phyloP scores from a whole-genome alignment of 768 basidiomycete genomes.

The Strobilomyces dryophilus region DNA sequence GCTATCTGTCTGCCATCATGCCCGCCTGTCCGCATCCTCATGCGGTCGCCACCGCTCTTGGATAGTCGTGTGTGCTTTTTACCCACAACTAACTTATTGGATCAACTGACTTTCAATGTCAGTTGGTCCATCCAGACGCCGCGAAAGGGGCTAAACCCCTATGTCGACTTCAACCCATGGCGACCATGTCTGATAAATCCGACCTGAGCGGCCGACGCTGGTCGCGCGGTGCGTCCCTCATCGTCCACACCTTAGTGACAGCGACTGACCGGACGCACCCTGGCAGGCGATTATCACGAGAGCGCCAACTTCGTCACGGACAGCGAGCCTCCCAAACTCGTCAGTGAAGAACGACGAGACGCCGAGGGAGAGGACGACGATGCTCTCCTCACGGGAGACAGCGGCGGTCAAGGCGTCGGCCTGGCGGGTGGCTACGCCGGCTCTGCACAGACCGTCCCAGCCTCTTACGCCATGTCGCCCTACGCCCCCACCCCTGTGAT shows the following conservation, averaged over 20 bases:
- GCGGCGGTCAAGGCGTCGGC: background rate
- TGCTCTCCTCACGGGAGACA: constrained; percentile 1
- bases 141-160: no score
- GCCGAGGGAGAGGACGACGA: background rate
- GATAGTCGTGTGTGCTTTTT: no score
- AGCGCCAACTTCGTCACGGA: constrained; percentile 4
- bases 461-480: no score
- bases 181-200: constrained; percentile 4
- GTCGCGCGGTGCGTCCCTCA: constrained; percentile 2
- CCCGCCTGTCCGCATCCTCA: no score
- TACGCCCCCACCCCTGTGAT: no score
- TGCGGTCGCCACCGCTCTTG: no score
- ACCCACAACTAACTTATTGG: no score
- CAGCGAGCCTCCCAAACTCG: background rate
- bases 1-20: no score
- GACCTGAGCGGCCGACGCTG: constrained; percentile 6
- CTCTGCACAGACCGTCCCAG: background rate
- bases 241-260: background rate
- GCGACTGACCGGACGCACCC: background rate
- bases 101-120: no score
- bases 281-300: constrained; percentile 2
- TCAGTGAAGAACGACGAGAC: no score
- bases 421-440: constrained; percentile 1
- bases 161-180: background rate
- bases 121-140: no score